Evolutionary conservation across 192 early-diverging fungal genomes (phyloP), one percentile per base, ranked within the genome.

Genomic region (Spizellomyces sp.): DNA sequence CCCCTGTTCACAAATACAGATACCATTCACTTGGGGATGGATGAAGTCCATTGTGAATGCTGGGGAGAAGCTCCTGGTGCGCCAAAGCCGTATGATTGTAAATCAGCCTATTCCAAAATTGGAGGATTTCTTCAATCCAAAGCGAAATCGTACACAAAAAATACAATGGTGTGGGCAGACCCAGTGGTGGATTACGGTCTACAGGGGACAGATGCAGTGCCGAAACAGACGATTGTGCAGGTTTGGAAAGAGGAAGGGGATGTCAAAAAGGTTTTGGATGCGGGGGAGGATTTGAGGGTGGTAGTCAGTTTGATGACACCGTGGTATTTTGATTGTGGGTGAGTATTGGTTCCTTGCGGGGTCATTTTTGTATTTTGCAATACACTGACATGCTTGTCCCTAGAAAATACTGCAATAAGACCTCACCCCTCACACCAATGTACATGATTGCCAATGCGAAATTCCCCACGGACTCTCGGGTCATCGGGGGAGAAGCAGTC

Each of bases 111-210:
- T 14, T 58, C 7, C 36, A 47, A 61, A 54, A 61, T 42, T 58
- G 56, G 15, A 62, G 41, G n/a, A 6, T 17, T 57, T 46, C 17
- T 60, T 17, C 74, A 77, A 45, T n/a, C 44, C 19, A 45, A 43
- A 48, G 12, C 55, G 42, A 17, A 44, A 12, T 22, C 52, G n/a
- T 73, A n/a, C 73, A 90, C 88, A 69, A 83, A 84, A 58, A 79
- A 82, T 19, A 9, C 81, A 9, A 88, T 94, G 80, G 83, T 90
- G 41, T 95, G 93, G 93, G 92, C 94, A 71, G 92, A 95, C 66
- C 83, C 86, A 56, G 68, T 92, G 36, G 80, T 83, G 66, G 83
- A 82, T 68, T 76, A 85, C 55, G 36, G 70, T 22, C 77, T 90
- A 52, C 77, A 19, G 14, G 50, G 50, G 14, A 36, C 27, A 36